Evolutionary conservation across 2,329 filamentous ascomycete genomes (phyloP), one percentile per base, ranked within the genome.

Genomic region (Colletotrichum lini): DNA sequence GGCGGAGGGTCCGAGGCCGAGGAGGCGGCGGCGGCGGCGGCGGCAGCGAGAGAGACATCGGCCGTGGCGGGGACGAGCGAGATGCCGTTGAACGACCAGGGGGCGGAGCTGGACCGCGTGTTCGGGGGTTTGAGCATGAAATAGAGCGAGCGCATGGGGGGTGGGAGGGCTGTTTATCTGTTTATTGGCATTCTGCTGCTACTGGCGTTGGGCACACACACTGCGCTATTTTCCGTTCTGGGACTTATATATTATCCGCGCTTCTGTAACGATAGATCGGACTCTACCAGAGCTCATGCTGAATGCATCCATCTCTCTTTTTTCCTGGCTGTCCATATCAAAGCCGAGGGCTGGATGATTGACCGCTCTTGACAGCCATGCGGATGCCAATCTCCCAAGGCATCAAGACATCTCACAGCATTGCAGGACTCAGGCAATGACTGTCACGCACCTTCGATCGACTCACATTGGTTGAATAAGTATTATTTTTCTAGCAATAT

Each of bases 101-200:
- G 88, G 4, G 87, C 84, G n/a, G 84, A 89, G 76, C 75, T 91
- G 73, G 89, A 91, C 76, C 82, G 87, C 67, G 88, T 85, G 2
- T 91, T 91, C 82, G 88, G 88, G 1, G 82, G 80, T 3, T 81
- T 89, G 79, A 79, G 71, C 8, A 67, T 84, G 70, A 73, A 69
- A 65, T 76, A 21, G n/a, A 53, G 1, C 49, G 66, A 35, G 30
- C 30, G 30, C 30, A 35, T 35, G 8, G 8, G 42, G 26, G 21
- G 15, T n/a, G 40, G 21, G 21, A 3, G 35, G 26, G 42, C 57
- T 10, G 16, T 2, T 38, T 54, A 4, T 38, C 16, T 52, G 3
- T 54, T 10, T 53, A 23, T 44, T 42, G 42, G 12, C 3, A 1
- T 23, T 57, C 23, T 44, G 7, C 30, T 35, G 1, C 47, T 52